Base-by-base conservation (phyloP, 306 rosid genomes). In the Comarum palustre region DNA sequence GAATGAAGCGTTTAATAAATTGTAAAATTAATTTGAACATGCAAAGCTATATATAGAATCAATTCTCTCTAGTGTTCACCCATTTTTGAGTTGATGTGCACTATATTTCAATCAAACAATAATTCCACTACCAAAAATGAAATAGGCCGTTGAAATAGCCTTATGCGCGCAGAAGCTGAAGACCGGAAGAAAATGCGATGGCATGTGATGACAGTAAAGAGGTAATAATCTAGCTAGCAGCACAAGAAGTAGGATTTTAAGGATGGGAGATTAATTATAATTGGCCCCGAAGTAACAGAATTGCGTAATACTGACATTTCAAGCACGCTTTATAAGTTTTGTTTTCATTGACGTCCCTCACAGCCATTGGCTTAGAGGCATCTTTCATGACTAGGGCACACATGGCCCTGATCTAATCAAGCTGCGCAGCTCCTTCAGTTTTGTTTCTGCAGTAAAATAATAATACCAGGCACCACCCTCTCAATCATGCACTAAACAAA, bases 191-290 rank as follows among this genome's bases (percentile, higher is more conserved):
- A 24, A 22, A 3, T 22, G 32, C 36, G 15, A 15, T 34, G 6
- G 36, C 63, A 36, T 70, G 64, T 51, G 50, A 70, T 52, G 20
- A 36, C 41, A 36, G 41, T 32, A 48, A 50, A 31, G 46, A 69
- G 0, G 2, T 48, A 6, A 3, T 45, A 13, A 45, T 4, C 5
- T 42, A 10, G 46, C 46, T 0, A 32, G 36, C 3, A 3, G 73
- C 65, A 13, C 20, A 13, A 29, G 9, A 34, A 36, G 36, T 4
- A 34, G 0, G 6, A 34, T 34, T 34, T 34, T 34, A 6, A 46
- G 3, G 60, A 22, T 2, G 25, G 25, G 58, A 2, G 27, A 8
- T 8, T 34, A 4, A 6, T 6, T n/a, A 48, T 17, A 19, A 50
- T 50, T 50, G 57, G 24, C 57, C 57, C 12, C 27, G 13, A 10